Base-by-base conservation (phyloP, 2,329 filamentous ascomycete species). In the Karstenula rhodostoma region DNA sequence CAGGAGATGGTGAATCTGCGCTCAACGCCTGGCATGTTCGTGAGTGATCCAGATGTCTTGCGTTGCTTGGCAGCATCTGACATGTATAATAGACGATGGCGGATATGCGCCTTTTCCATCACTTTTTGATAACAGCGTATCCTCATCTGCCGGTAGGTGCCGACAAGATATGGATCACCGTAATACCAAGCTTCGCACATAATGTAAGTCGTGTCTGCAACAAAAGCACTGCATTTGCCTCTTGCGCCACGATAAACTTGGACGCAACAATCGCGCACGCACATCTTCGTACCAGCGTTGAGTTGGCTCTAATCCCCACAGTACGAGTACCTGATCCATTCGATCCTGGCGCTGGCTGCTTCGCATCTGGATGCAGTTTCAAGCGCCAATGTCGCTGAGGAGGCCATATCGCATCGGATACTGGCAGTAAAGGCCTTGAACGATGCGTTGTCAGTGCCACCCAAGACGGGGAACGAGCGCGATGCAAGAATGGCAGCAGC, bases 281-380 rank as follows among this genome's bases (percentile, higher is more conserved):
- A 25, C 10, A 27, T 37, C 13, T 19, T 43, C 1, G 17, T 7
- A 19, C 13, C 22, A 10, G 25, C 25, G 17, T 44, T 33, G 32
- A 3, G 12, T 29, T 4, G 42, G 60, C 19, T 49, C 63, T 68
- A 46, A 73, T 46, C 7, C 25, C 61, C 56, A 23, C 59, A 88
- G 84, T 84, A 89, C 65, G 86, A 89, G 58, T 90, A 87, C 60
- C 81, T 90, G 10, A 90, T 92, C 85, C 89, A 92, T 72, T 87
- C 89, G 4, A 88, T 92, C 53, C 82, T 90, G 0, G 88, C 88
- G 13, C 83, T 90, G 61, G 83, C 89, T 1, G 90, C 89, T 33
- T 90, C 89, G 0, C 87, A 91, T 64, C 82, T 91, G 4, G 82
- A 84, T 66, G 77, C 78, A 4, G 74, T 79, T 0, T 86, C 74